Evolutionary conservation across 768 basidiomycete species (phyloP), one percentile per base, ranked within the genome.

Genomic region (Xerocomus brunneocitrinus): DNA sequence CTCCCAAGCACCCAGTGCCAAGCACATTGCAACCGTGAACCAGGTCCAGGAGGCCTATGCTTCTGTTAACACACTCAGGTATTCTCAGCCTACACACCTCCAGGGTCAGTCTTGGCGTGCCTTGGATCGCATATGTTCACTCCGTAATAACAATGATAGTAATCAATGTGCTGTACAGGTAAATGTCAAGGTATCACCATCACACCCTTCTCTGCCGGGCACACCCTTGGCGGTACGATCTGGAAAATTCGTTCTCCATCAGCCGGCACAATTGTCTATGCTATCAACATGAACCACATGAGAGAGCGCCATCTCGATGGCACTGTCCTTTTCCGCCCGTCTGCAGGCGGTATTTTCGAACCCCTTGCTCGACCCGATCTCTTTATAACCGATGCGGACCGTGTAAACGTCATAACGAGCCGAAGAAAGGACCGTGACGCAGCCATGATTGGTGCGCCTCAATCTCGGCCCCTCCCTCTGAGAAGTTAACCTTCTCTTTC

Each of bases 201-300:
- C 58, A 95, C 94, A 16, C 93, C 97, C 1, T 97, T 94, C 71
- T 88, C 90, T 62, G 89, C 93, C 12, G 97, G 95, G 0, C 95
- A 98, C 68, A 91, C 91, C 0, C 80, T 99, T 14, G 97, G 97
- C 55, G 97, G 95, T 41, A 92, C 95, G 5, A 89, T 99, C 58
- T 98, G 94, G 94, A 98, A 98, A 67, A 89, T 99, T 56, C 85
- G 97, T n/a, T 98, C 95, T 0, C 94, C 97, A 2, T 93, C 94
- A 0, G 91, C 91, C 10, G 95, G 95, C 3, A 98, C 97, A 3
- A 87, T 98, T 32, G 75, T 98, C 25, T 98, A 99, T 66, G 94
- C 94, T 8, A 91, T 98, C 16, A 83, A 93, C 60, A 78, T 98
- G 75, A 98, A 98, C 68, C 97, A 99, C 69, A 95, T 92, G 81